phyloP scores from a whole-genome alignment of 441 rosid genomes.

The Populus trichocarpa region DNA sequence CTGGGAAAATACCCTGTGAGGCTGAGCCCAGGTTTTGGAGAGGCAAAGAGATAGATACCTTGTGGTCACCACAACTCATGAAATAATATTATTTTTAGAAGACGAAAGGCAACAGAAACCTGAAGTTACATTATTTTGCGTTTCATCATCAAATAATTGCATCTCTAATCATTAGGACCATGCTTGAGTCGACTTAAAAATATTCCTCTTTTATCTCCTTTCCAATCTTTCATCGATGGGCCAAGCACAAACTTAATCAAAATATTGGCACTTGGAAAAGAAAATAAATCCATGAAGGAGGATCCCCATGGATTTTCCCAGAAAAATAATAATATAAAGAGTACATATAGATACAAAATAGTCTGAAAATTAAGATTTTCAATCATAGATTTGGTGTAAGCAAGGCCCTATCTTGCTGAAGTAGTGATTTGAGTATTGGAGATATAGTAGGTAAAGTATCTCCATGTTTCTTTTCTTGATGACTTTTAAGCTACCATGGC shows the following conservation, averaged over 20 bases:
- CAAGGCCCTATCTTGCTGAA: not conserved
- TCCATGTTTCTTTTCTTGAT: slow-evolving; percentile 11
- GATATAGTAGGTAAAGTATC: slow-evolving; percentile 23
- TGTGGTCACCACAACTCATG: no score
- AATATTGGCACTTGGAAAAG: not conserved
- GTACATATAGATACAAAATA: not conserved
- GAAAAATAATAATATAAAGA: not conserved
- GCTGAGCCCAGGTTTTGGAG: no score
- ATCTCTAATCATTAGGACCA: slow-evolving; percentile 35
- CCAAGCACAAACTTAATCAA: slow-evolving; percentile 17
- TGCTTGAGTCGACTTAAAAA: slow-evolving; percentile 20
- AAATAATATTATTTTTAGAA: no score
- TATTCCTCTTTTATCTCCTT: slow-evolving; percentile 22
- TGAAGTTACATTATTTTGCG: slow-evolving; percentile 8
- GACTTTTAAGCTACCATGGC: slow-evolving; percentile 24
- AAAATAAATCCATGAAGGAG: not conserved
- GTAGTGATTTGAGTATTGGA: slow-evolving; percentile 7
- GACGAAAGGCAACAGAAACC: not conserved
- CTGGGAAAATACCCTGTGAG: no score
- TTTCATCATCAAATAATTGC: slow-evolving; percentile 26
- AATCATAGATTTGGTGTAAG: not conserved
- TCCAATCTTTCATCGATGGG: slow-evolving; percentile 11
- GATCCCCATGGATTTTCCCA: not conserved
- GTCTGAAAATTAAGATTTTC: not conserved
- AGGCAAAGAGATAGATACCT: no score